Percentiles rank a stretch among this genome's conserved stretches.
phyloP scores from a whole-genome alignment of 805 yeast species.

The Torulaspora gathmanii region DNA sequence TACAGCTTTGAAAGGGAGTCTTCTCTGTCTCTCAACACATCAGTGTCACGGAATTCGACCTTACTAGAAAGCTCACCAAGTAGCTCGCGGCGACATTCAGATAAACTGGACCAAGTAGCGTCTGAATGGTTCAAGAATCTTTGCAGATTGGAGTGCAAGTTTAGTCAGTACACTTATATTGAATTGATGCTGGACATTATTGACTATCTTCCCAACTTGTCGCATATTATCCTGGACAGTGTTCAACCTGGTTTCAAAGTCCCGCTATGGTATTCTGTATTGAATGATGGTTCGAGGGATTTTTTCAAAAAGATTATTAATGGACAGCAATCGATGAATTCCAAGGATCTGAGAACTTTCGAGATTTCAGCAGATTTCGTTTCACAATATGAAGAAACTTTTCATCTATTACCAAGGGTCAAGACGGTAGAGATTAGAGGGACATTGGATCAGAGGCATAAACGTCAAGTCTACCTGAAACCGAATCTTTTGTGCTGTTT shows the following conservation, averaged over 20 bases:
- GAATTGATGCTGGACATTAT: constrained; percentile 41
- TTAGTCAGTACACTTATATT: constrained; percentile 34
- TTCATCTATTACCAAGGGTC: constrained; percentile 29
- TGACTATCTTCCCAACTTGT: constrained; percentile 45
- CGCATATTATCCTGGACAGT: constrained; percentile 40
- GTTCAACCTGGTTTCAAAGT: constrained; percentile 52
- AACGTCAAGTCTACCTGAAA: constrained; percentile 29
- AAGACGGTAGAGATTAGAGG: constrained; percentile 28
- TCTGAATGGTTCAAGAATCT: constrained; percentile 22
- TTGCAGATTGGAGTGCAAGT: constrained; percentile 22
- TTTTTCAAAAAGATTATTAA: constrained; percentile 33
- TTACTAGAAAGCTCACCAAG: constrained; percentile 2
- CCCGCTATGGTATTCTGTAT: constrained; percentile 41
- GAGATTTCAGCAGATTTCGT: constrained; percentile 29
- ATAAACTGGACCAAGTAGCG: constrained; percentile 12
- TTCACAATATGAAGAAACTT: constrained; percentile 27
- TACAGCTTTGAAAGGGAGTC: constrained; percentile 15
- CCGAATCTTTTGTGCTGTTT: constrained; percentile 45
- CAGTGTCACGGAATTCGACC: constrained; percentile 4
- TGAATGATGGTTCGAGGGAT: constrained; percentile 34
- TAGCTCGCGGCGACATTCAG: constrained; percentile 1
- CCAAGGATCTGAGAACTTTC: constrained; percentile 31
- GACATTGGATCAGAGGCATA: constrained; percentile 10
- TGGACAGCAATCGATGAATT: constrained; percentile 33
- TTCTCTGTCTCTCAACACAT: not conserved